These are phyloP conservation scores for Pseudoperonospora humuli DNA, from an alignment of 352 stramenopile species.

Conservation along the genomic window DNA sequence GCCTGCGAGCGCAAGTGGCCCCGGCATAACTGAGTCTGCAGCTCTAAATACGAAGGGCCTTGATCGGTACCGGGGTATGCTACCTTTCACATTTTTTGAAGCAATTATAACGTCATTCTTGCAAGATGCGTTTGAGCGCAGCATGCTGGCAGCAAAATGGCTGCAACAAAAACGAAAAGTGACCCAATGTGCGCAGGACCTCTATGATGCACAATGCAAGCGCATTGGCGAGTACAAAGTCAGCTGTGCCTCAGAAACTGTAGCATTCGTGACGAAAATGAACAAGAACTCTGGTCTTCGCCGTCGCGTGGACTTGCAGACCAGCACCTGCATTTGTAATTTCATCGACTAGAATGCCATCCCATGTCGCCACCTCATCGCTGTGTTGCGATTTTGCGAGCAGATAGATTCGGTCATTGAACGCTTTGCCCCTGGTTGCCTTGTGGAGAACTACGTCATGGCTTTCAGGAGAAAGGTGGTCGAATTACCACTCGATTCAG, in stretches of 20 bases:
- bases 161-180: slow-evolving; percentile 31
- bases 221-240: slow-evolving; percentile 48
- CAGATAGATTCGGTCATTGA: slow-evolving; percentile 39
- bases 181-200: slow-evolving; percentile 34
- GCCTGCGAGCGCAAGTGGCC: background rate
- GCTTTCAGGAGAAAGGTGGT: slow-evolving; percentile 33
- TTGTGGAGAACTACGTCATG: slow-evolving; percentile 29
- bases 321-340: slow-evolving; percentile 38
- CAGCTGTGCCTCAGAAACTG: slow-evolving; percentile 34
- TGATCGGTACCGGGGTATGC: slow-evolving; percentile 23
- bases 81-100: slow-evolving; percentile 44
- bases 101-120: slow-evolving; percentile 36
- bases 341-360: slow-evolving; percentile 55
- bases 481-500: slow-evolving; percentile 37
- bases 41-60: slow-evolving; percentile 1
- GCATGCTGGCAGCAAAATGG: slow-evolving; percentile 30
- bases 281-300: slow-evolving; percentile 23
- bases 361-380: slow-evolving; percentile 53
- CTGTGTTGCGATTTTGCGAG: slow-evolving; percentile 42
- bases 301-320: slow-evolving; percentile 35
- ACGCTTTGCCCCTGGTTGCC: slow-evolving; percentile 39
- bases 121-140: slow-evolving; percentile 35
- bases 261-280: slow-evolving; percentile 49
- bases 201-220: slow-evolving; percentile 44
- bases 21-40: background rate